Evolutionary conservation across 768 basidiomycete species (phyloP), one percentile per base, ranked within the genome.

Genomic region (Panellus pusillus): DNA sequence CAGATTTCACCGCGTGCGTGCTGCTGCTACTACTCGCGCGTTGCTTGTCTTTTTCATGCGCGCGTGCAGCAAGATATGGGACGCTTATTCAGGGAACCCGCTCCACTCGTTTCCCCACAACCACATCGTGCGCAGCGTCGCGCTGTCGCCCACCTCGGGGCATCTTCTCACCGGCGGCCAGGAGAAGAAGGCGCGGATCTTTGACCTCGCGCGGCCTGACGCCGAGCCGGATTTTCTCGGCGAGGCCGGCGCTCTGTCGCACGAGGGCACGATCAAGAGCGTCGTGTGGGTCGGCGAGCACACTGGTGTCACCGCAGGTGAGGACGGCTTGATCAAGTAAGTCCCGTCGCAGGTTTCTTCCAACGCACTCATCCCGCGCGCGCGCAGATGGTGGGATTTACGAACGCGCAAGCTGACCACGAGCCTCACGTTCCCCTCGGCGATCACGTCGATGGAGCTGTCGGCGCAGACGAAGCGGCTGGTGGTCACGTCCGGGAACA

Each of bases 21-120:
- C 24, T 51, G 51, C 56, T 19, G 47, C 37, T 45, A 18, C 24
- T 50, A 14, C 40, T 56, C 45, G 47, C 48, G 41, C 18, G 29
- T 19, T 39, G 60, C 47, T 39, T 47, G 49, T 50, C 55, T 41
- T 24, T 24, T 24, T 24, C 20, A 41, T 52, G 58, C 56, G 41
- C 46, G 38, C 27, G 51, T 55, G 49, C 70, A 97, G 93, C 53
- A 98, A 96, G 78, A 81, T 98, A 61, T 98, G 94, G 94, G 92
- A 98, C 72, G 91, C 94, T 6, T 94, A 89, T 68, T 84, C 87
- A 19, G 97, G 97, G 54, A 76, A 83, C n/a, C 70, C 79, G 28
- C 76, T 98, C 36, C 91, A 97, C 63, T 97, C 96, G n/a, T 96
- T 98, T 67, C 88, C 93, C 12, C 97, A 99, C 71, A 90, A 94